Percentiles rank a stretch among this genome's conserved stretches.
phyloP scores from a whole-genome alignment of 352 stramenopile genomes.

The Pythium rishiriense region DNA sequence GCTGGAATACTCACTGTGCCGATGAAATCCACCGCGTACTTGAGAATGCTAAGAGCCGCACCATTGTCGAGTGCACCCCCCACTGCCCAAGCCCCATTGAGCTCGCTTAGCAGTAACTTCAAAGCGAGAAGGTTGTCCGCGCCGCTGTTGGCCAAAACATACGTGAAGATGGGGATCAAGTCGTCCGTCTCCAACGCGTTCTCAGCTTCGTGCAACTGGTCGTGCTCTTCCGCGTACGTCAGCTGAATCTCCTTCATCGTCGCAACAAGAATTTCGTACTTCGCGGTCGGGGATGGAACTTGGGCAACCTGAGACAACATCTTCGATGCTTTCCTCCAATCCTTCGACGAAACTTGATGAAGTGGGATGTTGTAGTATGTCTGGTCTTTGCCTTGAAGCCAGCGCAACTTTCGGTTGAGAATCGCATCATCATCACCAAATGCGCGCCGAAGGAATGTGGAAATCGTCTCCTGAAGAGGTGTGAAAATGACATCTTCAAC shows the following conservation, averaged over 20 bases:
- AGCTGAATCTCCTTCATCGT: slow-evolving; percentile 78
- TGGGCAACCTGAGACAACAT: slow-evolving; percentile 64
- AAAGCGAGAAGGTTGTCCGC: slow-evolving; percentile 84
- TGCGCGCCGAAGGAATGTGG: slow-evolving; percentile 49
- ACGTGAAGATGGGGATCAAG: slow-evolving; percentile 89
- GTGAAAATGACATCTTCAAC: slow-evolving; percentile 82
- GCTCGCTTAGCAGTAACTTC: slow-evolving; percentile 70
- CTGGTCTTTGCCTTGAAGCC: slow-evolving; percentile 89
- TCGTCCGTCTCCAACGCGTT: slow-evolving; percentile 76
- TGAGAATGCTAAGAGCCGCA: slow-evolving; percentile 68
- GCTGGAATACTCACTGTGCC: slow-evolving; percentile 84
- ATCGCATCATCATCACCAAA: slow-evolving; percentile 77
- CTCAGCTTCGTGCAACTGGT: slow-evolving; percentile 47
- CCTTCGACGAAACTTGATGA: slow-evolving; percentile 81
- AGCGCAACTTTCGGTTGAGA: slow-evolving; percentile 86
- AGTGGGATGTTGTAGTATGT: slow-evolving; percentile 88
- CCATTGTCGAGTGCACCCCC: slow-evolving; percentile 62
- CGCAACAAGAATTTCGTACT: slow-evolving; percentile 77
- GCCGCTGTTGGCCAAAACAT: slow-evolving; percentile 85
- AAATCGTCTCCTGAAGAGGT: slow-evolving; percentile 65
- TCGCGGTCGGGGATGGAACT: slow-evolving; percentile 58
- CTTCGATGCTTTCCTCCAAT: slow-evolving; percentile 76
- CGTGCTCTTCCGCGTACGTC: slow-evolving; percentile 76
- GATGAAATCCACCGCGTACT: slow-evolving; percentile 84
- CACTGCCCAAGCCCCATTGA: slow-evolving; percentile 72